Evolutionary conservation across 768 basidiomycete genomes (phyloP).

Genomic region (Naganishia friedmannii): DNA sequence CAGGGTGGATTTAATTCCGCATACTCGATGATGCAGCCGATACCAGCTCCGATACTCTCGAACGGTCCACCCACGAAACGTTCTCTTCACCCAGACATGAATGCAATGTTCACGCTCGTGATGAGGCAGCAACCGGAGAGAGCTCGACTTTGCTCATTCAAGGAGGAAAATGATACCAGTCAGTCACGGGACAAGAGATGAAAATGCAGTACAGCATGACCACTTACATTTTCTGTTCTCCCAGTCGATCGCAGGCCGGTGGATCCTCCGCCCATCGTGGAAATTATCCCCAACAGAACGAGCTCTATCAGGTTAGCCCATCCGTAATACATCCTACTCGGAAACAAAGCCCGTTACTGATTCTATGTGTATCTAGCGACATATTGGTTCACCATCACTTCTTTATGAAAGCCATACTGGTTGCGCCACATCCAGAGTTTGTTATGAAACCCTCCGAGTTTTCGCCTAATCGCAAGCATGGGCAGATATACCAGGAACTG

Average conservation of each 20-base stretch:
- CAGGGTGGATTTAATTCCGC: not conserved
- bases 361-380: slow-evolving; percentile 29
- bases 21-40: not conserved
- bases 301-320: slow-evolving; percentile 1
- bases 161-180: slow-evolving; percentile 54
- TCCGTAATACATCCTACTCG: no score
- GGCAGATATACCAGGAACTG: slow-evolving; percentile 30
- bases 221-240: not conserved
- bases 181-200: slow-evolving; percentile 22
- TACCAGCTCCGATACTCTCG: not conserved
- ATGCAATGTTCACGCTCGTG: slow-evolving; percentile 6
- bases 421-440: slow-evolving; percentile 35
- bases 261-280: slow-evolving; percentile 51
- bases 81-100: not conserved
- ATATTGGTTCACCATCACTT: slow-evolving; percentile 43
- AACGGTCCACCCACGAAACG: not conserved
- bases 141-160: slow-evolving; percentile 51
- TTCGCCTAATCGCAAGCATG: not conserved
- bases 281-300: slow-evolving; percentile 30
- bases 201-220: not conserved
- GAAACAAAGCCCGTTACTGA: no score
- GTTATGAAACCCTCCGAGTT: not conserved
- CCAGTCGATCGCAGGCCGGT: slow-evolving; percentile 51
- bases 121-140: slow-evolving; percentile 48
- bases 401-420: slow-evolving; percentile 49